Base-by-base conservation (phyloP, 495 filamentous ascomycete genomes). In the Annulohypoxylon stygium region DNA sequence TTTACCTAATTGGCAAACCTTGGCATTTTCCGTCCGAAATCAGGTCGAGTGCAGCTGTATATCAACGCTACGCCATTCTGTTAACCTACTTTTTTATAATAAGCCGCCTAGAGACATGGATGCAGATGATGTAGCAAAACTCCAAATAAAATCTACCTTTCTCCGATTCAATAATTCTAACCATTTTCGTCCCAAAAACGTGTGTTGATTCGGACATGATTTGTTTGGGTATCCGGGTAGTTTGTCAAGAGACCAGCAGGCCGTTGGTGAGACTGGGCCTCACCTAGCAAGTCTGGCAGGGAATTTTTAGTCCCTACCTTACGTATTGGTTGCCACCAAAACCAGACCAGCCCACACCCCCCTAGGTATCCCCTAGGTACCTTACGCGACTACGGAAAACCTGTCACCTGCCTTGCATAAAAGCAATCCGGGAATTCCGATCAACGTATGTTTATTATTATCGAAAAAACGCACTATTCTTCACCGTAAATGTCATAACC, bases 211-310 rank as follows among this genome's bases (percentile, higher is more conserved):
- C 50, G 50, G 41, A 65, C 34, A 14, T 57, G 20, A 43, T 50
- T 69, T 67, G 57, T 75, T 70, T 78, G 66, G 67, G 67, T 64
- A 39, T 60, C 63, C 36, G 65, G 47, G 59, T 66, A 53, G 65
- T 71, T 78, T 70, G 62, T 73, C 73, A 69, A 78, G 74, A 71
- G 74, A 71, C 64, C 61, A 36, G 53, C 58, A 74, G 67, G 60
- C 64, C 62, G 43, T 63, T 69, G 72, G 72, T 71, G 72, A 75
- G 70, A 76, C 74, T 73, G 74, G 76, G 66, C 64, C 73, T 73
- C 61, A 71, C 39, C 39, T 71, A 76, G 47, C 74, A 76, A 67
- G 61, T 70, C 70, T 65, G 71, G 63, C 64, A 73, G 75, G 70
- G 65, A 67, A 61, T 60, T 73, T 74, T 76, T 76, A 66, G 70